A percentile compares a stretch with the other conserved stretches of the same genome.
These are phyloP conservation scores for Raphanus raphanistrum DNA, from an alignment of 345 rosid species.

Conservation along the genomic window DNA sequence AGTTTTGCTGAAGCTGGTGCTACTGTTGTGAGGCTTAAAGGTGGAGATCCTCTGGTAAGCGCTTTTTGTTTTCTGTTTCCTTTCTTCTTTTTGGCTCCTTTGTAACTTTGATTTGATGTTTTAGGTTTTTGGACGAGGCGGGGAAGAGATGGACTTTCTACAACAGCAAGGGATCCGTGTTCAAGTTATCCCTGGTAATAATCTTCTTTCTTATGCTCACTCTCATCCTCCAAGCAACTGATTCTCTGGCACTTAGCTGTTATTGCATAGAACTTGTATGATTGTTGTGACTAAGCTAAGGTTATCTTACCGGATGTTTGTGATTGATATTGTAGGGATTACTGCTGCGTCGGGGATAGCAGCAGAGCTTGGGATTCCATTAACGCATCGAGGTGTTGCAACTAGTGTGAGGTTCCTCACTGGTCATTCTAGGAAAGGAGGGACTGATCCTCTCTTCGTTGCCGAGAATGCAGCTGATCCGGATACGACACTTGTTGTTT, in stretches of 20 bases:
- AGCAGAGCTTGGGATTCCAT: constrained; percentile 91
- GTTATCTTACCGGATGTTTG: neutral
- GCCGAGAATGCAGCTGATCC: constrained; percentile 91
- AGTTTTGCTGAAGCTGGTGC: constrained; percentile 98
- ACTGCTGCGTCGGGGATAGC: constrained; percentile 98
- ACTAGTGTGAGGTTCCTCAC: constrained; percentile 89
- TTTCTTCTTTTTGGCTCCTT: neutral
- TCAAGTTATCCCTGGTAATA: constrained; percentile 82
- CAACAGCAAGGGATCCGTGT: constrained; percentile 89
- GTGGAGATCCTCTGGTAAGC: constrained; percentile 97
- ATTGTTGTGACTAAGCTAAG: neutral
- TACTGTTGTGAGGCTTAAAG: constrained; percentile 92
- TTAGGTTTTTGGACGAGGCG: constrained; percentile 95
- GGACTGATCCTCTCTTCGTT: constrained; percentile 74
- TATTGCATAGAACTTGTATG: constrained; percentile 1
- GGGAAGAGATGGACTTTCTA: constrained; percentile 98
- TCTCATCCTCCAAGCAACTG: neutral
- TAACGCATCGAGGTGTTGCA: constrained; percentile 90
- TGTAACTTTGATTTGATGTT: constrained; percentile 15
- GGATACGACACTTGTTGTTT: constrained; percentile 88
- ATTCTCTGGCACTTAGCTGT: neutral
- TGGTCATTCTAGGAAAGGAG: constrained; percentile 91
- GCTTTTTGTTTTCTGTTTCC: neutral
- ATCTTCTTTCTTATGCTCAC: neutral
- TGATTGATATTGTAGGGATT: constrained; percentile 56